A percentile compares a stretch with the other conserved stretches of the same genome.
These are phyloP conservation scores for Polytrichum commune DNA, from an alignment of 225 moss, liverwort and hornwort species.

Conservation along the genomic window DNA sequence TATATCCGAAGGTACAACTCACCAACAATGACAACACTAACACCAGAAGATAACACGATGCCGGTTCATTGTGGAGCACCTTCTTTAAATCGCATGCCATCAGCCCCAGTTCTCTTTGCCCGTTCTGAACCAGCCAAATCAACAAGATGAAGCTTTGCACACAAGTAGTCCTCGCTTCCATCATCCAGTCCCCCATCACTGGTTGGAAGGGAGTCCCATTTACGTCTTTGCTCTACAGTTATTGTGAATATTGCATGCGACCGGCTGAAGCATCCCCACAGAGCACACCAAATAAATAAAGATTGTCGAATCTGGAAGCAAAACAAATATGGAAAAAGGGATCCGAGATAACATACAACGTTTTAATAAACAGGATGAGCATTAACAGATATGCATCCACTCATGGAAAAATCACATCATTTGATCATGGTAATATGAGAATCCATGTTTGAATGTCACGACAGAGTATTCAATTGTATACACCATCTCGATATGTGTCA, in stretches of 20 bases:
- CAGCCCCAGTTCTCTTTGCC: conserved; percentile 72
- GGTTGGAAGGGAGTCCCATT: conserved; percentile 56
- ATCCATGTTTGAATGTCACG: neutral
- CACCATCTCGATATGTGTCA: neutral
- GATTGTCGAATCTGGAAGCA: no score
- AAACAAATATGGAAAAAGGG: no score
- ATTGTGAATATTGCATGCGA: conserved; percentile 98
- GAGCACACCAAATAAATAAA: neutral
- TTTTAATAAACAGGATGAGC: no score
- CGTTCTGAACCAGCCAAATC: conserved; percentile 97
- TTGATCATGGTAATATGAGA: no score
- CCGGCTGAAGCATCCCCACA: conserved; percentile 56
- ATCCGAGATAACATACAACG: no score
- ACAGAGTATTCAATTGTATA: neutral
- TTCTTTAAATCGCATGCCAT: conserved; percentile 83
- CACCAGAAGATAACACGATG: neutral
- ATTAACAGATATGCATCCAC: no score
- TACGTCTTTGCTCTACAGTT: conserved; percentile 87
- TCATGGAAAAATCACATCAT: no score
- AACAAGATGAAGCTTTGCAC: conserved; percentile 94
- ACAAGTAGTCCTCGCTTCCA: conserved; percentile 75
- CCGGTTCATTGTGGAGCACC: conserved; percentile 25
- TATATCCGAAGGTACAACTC: neutral
- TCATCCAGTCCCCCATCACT: conserved; percentile 60
- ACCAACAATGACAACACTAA: neutral